phyloP scores from a whole-genome alignment of 78 protist species.

The Blattamonas nauphoetae region DNA sequence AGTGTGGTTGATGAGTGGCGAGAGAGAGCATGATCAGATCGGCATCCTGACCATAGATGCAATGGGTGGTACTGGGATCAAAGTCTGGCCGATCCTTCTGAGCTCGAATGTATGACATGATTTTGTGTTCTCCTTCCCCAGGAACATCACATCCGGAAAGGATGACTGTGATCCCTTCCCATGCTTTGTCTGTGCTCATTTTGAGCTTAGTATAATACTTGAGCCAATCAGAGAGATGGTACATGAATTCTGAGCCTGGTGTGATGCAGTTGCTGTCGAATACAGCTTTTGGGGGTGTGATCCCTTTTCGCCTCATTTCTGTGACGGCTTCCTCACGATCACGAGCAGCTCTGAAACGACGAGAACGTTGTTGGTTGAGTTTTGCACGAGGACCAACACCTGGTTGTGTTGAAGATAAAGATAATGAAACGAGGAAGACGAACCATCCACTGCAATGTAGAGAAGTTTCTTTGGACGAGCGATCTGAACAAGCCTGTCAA shows the following conservation, averaged over 20 bases:
- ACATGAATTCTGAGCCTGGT: slow-evolving; percentile 87
- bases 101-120: slow-evolving; percentile 86
- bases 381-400: slow-evolving; percentile 93
- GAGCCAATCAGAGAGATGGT: slow-evolving; percentile 14
- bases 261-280: slow-evolving; percentile 89
- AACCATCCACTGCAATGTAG: slow-evolving; percentile 78
- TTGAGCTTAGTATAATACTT: slow-evolving; percentile 17
- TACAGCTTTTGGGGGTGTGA: slow-evolving; percentile 8
- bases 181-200: slow-evolving; percentile 9
- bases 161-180: slow-evolving; percentile 40
- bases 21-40: slow-evolving; percentile 94
- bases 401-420: background rate
- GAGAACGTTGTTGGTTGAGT: slow-evolving; percentile 85
- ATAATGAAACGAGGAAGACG: background rate
- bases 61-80: slow-evolving; percentile 68
- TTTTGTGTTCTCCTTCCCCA: slow-evolving; percentile 99
- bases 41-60: slow-evolving; percentile 91
- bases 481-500: slow-evolving; percentile 69
- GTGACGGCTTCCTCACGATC: slow-evolving; percentile 7
- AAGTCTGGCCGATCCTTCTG: slow-evolving; percentile 59
- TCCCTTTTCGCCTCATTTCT: slow-evolving; percentile 7
- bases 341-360: slow-evolving; percentile 56
- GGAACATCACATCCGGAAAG: slow-evolving; percentile 68
- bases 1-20: slow-evolving; percentile 95
- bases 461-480: slow-evolving; percentile 42